Conservation (phyloP, 1,139 yeast genomes). For the Pichia sp. region DNA sequence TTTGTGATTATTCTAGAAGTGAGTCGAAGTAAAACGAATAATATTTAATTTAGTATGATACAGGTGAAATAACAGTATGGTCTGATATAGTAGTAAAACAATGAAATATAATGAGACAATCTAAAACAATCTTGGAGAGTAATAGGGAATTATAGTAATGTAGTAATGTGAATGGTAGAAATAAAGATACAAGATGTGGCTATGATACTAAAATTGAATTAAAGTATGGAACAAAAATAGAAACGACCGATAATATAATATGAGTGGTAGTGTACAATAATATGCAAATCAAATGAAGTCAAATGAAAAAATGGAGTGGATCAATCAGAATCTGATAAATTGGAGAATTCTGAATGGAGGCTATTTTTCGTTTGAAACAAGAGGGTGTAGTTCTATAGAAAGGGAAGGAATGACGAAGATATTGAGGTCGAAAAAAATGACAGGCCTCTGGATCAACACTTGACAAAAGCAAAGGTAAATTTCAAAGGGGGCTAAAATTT, state of each 20-base stretch:
- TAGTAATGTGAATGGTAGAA: background rate
- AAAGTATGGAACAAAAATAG: background rate
- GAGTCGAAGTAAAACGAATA: background rate
- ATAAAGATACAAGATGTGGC: constrained; percentile 6
- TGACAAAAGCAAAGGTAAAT: too few relatives aligned
- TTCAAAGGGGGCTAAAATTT: too few relatives aligned
- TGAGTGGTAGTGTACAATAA: background rate
- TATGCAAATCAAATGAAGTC: constrained; percentile 1
- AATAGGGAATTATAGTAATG: background rate
- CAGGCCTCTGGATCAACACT: too few relatives aligned
- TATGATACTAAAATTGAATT: constrained; percentile 4
- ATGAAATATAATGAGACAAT: background rate
- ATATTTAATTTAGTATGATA: constrained; percentile 4
- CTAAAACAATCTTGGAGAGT: background rate
- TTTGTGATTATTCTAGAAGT: too few relatives aligned
- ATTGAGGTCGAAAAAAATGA: too few relatives aligned
- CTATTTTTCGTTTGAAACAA: background rate
- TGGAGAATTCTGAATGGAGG: too few relatives aligned
- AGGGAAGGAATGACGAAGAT: too few relatives aligned
- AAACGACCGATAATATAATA: background rate
- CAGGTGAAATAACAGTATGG: background rate
- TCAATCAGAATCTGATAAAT: too few relatives aligned
- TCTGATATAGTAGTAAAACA: too few relatives aligned
- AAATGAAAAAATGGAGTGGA: too few relatives aligned
- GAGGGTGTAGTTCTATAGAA: background rate